Conservation (phyloP, 1,284 basidiomycete species). For the Trichosporon faecale region DNA sequence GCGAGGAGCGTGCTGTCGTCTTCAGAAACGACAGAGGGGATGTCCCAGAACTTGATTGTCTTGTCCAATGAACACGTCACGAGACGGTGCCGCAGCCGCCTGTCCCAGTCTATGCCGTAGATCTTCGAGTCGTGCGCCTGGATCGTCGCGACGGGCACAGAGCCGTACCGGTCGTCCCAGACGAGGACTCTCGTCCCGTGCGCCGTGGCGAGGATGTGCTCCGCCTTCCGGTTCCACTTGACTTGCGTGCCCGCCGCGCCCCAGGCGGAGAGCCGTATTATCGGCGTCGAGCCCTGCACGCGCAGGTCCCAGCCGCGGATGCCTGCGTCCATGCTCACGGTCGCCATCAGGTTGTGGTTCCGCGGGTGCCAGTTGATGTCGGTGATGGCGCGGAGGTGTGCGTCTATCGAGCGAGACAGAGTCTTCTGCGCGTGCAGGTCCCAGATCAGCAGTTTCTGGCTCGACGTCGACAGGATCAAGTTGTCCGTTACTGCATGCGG, state of each 20-base stretch:
- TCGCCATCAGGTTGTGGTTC: conserved; percentile 64
- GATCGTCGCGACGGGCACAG: conserved; percentile 71
- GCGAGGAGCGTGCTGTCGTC: conserved; percentile 27
- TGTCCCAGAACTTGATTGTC: conserved; percentile 82
- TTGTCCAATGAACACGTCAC: conserved; percentile 90
- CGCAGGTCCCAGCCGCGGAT: conserved; percentile 73
- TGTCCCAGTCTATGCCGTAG: conserved; percentile 93
- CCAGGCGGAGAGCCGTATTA: conserved; percentile 53
- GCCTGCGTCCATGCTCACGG: conserved; percentile 55
- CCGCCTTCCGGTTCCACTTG: conserved; percentile 87
- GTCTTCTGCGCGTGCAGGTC: conserved; percentile 67
- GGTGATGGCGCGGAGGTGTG: conserved; percentile 87
- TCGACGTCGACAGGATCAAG: conserved; percentile 91
- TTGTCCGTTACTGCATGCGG: conserved; percentile 79
- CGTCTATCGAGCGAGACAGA: conserved; percentile 74
- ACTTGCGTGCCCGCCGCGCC: conserved; percentile 68
- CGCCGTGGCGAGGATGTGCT: conserved; percentile 79
- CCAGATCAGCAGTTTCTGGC: conserved; percentile 95
- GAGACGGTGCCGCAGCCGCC: conserved; percentile 67
- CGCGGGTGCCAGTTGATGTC: conserved; percentile 94
- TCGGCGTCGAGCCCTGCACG: conserved; percentile 37
- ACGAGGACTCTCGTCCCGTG: conserved; percentile 64
- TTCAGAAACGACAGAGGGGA: conserved; percentile 33
- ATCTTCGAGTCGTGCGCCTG: conserved; percentile 81
- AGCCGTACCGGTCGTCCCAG: conserved; percentile 66